Evolutionary conservation across 2,329 filamentous ascomycete species (phyloP), one percentile per base, ranked within the genome.

Genomic region (Fonsecaea pedrosoi): DNA sequence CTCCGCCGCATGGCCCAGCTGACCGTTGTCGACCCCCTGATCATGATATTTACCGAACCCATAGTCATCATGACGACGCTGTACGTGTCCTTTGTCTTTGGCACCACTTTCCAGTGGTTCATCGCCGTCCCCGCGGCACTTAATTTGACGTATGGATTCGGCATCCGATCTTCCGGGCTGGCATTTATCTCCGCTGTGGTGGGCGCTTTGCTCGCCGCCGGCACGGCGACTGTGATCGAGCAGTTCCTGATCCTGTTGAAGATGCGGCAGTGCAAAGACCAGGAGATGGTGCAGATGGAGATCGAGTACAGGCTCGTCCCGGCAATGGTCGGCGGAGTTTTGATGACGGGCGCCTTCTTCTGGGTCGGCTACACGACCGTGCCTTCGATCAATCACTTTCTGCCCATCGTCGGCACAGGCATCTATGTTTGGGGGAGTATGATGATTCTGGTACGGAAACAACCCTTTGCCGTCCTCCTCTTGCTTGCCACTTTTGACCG

Each of bases 241-340:
- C 42, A 48, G 7, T 48, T 48, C 42, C 15, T 48, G 42, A 21
- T 48, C 42, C 42, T 48, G n/a, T 21, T 4, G n/a, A 48, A 48
- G n/a, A 6, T 21, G 42, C 42, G 42, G 42, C 42, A 48, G n/a
- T 48, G 42, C 42, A 18, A 21, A n/a, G 42, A 48, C n/a, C n/a
- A 48, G 42, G 42, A 48, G 42, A 48, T 21, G 42, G 42, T 48
- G 42, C 42, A 48, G 42, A 18, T 48, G 42, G 42, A 48, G 42
- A 48, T 48, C 42, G 42, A 48, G n/a, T 48, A 18, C 42, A 18
- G 42, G 10, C 42, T 48, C 21, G 42, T 48, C n/a, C 42, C 42
- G 2, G 42, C 42, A 2, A 18, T 48, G 7, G 42, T 48, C n/a
- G 42, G 42, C 21, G 42, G 42, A 21, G n/a, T 48, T 48, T 48